Base-by-base conservation (phyloP, 179 eudicot genomes). In the Camellia oleifera region DNA sequence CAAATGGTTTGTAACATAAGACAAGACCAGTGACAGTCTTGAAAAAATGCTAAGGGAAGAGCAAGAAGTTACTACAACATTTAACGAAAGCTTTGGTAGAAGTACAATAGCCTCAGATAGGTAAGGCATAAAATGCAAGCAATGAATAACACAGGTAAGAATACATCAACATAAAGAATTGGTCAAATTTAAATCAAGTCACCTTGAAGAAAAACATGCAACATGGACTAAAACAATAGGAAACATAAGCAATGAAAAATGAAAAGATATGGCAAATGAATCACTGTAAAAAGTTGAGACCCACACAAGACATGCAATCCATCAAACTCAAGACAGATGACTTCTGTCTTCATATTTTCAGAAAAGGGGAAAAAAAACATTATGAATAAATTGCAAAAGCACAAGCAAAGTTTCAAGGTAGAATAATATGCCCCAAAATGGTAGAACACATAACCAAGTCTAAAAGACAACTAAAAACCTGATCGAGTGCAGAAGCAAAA, bases 401-500 rank as follows among this genome's bases (percentile, higher is more conserved):
- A 32, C 40, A 32, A 32, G 40, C 40, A 32, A 32, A 32, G 40
- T 32, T 32, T 32, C 40, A 32, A 32, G 1, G 40, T 32, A 32
- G 40, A 32, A 32, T 32, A 32, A 32, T 32, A 32, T 32, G 40
- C 40, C 40, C 40, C 40, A 32, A 1, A 63, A 18, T 45, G 7
- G 50, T 72, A 61, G 18, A 69, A 65, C 0, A 14, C 70, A 57
- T 23, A 62, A 46, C 23, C n/a, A 77, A 40, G 45, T 45, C 23
- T 70, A 60, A 52, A 82, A 70, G 71, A 66, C 40, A 69, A 58
- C n/a, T 23, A 69, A 69, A 77, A 75, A 95, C 99, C 97, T 95
- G 99, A 87, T 95, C 99, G 78, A 95, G 98, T 26, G 99, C 99
- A 73, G 99, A 95, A 46, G 99, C 99, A 85, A 94, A 95, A 84